A percentile compares a stretch with the other conserved stretches of the same genome.
These are phyloP conservation scores for Alternaria sp. DNA, from an alignment of 2,329 filamentous ascomycete species.

Conservation along the genomic window DNA sequence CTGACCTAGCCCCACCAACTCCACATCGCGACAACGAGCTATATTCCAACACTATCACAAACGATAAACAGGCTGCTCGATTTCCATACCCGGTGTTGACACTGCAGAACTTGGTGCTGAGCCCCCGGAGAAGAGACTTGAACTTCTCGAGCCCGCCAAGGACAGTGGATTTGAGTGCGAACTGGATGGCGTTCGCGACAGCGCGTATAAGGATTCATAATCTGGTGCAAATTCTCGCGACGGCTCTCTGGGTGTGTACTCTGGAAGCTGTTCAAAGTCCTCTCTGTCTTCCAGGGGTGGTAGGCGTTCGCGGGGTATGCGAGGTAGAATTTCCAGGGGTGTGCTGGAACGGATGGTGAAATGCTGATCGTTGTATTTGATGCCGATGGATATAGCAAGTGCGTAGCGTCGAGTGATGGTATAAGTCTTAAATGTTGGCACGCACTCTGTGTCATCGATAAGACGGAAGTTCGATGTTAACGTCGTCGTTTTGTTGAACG, in stretches of 20 bases:
- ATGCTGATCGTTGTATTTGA: slow-evolving; percentile 33
- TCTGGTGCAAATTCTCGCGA: slow-evolving; percentile 39
- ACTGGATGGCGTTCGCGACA: slow-evolving; percentile 24
- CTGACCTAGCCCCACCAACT: background rate
- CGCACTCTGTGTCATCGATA: slow-evolving; percentile 41
- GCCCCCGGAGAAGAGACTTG: slow-evolving; percentile 18
- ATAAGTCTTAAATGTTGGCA: slow-evolving; percentile 46
- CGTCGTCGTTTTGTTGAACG: slow-evolving; percentile 24
- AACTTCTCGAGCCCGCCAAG: slow-evolving; percentile 18
- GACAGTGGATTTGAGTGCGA: slow-evolving; percentile 8
- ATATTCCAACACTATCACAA: background rate
- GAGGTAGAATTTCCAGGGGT: slow-evolving; percentile 40
- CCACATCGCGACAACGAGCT: background rate
- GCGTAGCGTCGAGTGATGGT: slow-evolving; percentile 40
- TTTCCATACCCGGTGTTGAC: slow-evolving; percentile 16
- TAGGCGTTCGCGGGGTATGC: slow-evolving; percentile 18
- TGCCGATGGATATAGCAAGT: slow-evolving; percentile 33
- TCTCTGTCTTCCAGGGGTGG: slow-evolving; percentile 26
- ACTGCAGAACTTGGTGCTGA: slow-evolving; percentile 11
- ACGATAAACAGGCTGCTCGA: slow-evolving; percentile 12
- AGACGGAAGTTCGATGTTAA: slow-evolving; percentile 43
- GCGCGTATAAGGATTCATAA: slow-evolving; percentile 36
- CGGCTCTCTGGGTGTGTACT: slow-evolving; percentile 36
- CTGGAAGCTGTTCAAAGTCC: slow-evolving; percentile 38
- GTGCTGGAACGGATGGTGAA: slow-evolving; percentile 36